A percentile compares a stretch with the other conserved stretches of the same genome.
Evolutionary conservation across 2,329 filamentous ascomycete species (phyloP).

Genomic region (Colletotrichum sp.): DNA sequence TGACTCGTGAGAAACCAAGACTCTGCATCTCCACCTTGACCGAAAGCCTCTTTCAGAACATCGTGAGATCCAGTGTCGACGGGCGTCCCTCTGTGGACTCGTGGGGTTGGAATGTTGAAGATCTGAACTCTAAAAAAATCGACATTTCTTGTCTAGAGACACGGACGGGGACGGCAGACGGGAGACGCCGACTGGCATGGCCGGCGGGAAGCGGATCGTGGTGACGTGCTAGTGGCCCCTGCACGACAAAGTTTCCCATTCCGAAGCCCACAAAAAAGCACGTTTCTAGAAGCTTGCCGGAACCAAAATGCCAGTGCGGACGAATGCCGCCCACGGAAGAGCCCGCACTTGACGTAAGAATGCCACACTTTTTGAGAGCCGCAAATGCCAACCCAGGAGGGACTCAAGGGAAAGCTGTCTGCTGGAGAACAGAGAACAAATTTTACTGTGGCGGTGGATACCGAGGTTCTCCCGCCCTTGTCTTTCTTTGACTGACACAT

Average conservation of each 20-base stretch:
- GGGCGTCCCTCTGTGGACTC: neutral
- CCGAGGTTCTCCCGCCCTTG: neutral
- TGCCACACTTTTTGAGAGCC: neutral
- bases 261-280: neutral
- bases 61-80: neutral
- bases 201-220: neutral
- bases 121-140: neutral
- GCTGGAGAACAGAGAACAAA: neutral
- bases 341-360: slow-evolving; percentile 9
- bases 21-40: neutral
- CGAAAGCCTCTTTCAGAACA: neutral
- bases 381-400: neutral
- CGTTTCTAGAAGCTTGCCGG: slow-evolving; percentile 13
- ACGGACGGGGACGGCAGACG: neutral
- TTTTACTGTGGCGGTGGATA: neutral
- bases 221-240: slow-evolving; percentile 6
- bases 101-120: neutral
- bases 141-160: neutral
- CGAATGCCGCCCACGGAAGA: slow-evolving; percentile 1
- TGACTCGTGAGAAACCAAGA: neutral
- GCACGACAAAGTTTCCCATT: neutral
- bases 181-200: neutral
- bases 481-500: neutral
- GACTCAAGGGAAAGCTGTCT: neutral
- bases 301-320: neutral